A percentile compares a stretch with the other conserved stretches of the same genome.
phyloP scores from a whole-genome alignment of 2,329 filamentous ascomycete species.

The Fonsecaea pugnacius region DNA sequence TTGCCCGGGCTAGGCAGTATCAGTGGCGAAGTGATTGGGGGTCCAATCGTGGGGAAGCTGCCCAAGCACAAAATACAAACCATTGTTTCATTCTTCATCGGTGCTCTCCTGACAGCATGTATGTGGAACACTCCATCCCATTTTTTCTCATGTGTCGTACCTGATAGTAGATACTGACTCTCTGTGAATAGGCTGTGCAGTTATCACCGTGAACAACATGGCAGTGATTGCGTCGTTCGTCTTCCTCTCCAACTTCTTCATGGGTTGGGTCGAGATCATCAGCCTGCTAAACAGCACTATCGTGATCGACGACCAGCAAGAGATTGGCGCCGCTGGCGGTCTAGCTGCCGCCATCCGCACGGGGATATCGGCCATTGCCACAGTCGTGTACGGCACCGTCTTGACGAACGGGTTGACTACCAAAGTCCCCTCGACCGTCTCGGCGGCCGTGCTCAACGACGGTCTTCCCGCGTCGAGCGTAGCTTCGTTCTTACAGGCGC shows the following conservation, averaged over 20 bases:
- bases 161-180: not conserved
- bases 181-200: not conserved
- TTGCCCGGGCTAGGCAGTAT: no score
- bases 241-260: constrained; percentile 4
- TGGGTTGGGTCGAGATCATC: not conserved
- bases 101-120: no score
- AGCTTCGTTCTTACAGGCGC: not conserved
- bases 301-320: not conserved
- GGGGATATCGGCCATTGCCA: not conserved
- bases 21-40: no score
- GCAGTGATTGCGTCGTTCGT: not conserved
- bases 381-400: not conserved
- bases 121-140: no score
- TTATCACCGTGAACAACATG: not conserved
- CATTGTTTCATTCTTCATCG: no score
- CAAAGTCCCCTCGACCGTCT: not conserved
- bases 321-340: not conserved
- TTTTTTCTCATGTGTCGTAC: no score
- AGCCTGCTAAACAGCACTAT: not conserved
- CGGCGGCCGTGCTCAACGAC: not conserved
- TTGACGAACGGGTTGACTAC: not conserved
- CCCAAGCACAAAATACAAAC: no score
- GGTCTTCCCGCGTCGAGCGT: not conserved
- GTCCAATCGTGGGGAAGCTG: no score
- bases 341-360: not conserved